Percentiles rank a stretch among this genome's conserved stretches.
Evolutionary conservation across 345 rosid species (phyloP).

Genomic region (Turritis glabra): DNA sequence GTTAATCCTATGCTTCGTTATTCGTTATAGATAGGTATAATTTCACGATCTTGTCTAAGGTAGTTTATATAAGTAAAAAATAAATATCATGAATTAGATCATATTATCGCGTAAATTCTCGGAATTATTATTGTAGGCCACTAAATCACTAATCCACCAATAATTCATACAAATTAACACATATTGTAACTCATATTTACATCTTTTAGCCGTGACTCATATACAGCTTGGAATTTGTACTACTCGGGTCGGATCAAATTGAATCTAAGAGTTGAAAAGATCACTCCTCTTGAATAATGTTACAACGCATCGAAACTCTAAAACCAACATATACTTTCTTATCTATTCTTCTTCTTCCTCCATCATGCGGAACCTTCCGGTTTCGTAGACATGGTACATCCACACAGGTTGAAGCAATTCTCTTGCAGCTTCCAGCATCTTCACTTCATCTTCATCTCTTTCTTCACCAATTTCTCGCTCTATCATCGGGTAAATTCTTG

Average conservation of each 20-base stretch:
- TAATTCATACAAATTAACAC: too few relatives aligned
- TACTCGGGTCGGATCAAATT: too few relatives aligned
- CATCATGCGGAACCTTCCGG: constrained; percentile 57
- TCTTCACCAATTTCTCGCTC: constrained; percentile 63
- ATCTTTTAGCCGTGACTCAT: not conserved
- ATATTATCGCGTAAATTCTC: too few relatives aligned
- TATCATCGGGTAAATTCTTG: constrained; percentile 60
- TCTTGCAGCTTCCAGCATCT: constrained; percentile 47
- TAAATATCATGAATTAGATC: too few relatives aligned
- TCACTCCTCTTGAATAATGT: not conserved
- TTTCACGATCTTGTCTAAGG: too few relatives aligned
- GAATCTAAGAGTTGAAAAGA: not conserved
- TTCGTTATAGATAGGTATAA: too few relatives aligned
- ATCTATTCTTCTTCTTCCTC: constrained; percentile 47
- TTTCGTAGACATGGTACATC: constrained; percentile 81
- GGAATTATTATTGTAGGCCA: too few relatives aligned
- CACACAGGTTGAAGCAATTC: constrained; percentile 81
- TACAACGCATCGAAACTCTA: not conserved
- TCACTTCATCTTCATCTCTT: constrained; percentile 42
- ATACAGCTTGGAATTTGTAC: not conserved
- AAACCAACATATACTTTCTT: not conserved
- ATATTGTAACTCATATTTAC: not conserved
- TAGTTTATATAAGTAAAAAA: too few relatives aligned
- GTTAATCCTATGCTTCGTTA: too few relatives aligned
- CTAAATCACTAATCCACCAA: too few relatives aligned